Evolutionary conservation across 2,329 filamentous ascomycete genomes (phyloP), one percentile per base, ranked within the genome.

Genomic region (Metarhizium rileyi): DNA sequence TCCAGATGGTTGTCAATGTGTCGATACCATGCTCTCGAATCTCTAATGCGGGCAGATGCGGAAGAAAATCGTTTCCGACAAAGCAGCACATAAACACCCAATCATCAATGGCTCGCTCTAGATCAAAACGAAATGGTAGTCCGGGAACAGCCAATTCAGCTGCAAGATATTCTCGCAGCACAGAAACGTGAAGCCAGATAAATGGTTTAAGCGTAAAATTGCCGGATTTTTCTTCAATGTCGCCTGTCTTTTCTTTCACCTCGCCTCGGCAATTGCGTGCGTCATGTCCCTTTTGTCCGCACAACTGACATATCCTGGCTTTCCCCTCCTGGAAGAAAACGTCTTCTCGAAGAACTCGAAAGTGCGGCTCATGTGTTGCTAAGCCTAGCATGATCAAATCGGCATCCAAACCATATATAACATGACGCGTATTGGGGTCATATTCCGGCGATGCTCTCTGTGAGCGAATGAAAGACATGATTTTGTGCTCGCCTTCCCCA

Each of bases 21-120:
- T 98, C 91, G 62, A 98, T 98, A 45, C 91, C 91, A 64, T 96
- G 90, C 63, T 98, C 93, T 53, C 93, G 83, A 65, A 98, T 97
- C 66, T 97, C 93, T 51, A 98, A 77, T 60, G 91, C 95, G n/a
- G 93, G 93, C 51, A 98, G 74, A 75, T 98, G 93, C 46, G 93
- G 93, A 57, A 98, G 72, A 71, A 98, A 98, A 72, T 98, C 94
- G 68, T 98, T 98, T 57, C 91, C 91, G 50, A 97, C 91, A 65
- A 97, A 97, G 71, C 94, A 97, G 70, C 91, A 97, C 83, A 97
- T 93, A 66, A 97, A 97, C 14, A 97, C 89, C 93, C 91, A 97
- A 64, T 97, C 91, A 67, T 97, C 93, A 52, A 97, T 80, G 25
- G 90, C 90, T 56, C 93, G 83, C 68, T 98, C 93, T 42, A 98